Evolutionary conservation across 192 early-diverging fungal genomes (phyloP), one percentile per base, ranked within the genome.

Genomic region (Spinellus fusiger): DNA sequence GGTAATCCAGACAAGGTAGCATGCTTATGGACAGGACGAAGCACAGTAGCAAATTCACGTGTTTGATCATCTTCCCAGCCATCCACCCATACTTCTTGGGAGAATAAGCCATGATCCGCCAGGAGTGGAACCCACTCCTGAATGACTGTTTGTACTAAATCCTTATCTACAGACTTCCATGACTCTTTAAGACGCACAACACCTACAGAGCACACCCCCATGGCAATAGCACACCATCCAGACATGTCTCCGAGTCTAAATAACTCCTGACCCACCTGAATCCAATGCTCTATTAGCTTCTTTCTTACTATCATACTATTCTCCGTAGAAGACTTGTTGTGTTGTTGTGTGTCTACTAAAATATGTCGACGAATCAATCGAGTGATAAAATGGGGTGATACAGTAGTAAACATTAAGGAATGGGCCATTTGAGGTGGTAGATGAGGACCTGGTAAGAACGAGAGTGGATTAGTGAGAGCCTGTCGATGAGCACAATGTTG

Each of bases 361-460:
- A 90, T 69, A 49, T 90, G 88, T 56, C 81, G 79, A 48, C 81
- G 77, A 16, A 90, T 78, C 53, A 90, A 64, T 18, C 84, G 77
- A 5, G 85, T 86, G 20, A 90, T 32, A 54, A 90, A 90, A 56
- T 90, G 88, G n/a, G 88, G 88, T 22, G 84, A 75, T 29, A 66
- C 57, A 1, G 68, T 71, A 12, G 83, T 85, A 46, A 81, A 85
- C 37, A 73, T 68, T 59, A 71, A 58, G 6, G 66, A 71, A 40
- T 75, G 69, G 26, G 77, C 56, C 27, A 73, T 71, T 47, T 77
- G 73, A 23, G 56, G 53, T 8, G 61, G 33, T 35, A 65, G 38
- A 20, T 44, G 66, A 37, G 56, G 58, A 28, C 48, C 40, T 5
- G 65, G 49, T 16, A 69, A 59, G 22, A 73, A 66, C 48, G 73